These are phyloP conservation scores for Takakia lepidozioides DNA, from an alignment of 225 moss, liverwort and hornwort genomes.

Conservation along the genomic window DNA sequence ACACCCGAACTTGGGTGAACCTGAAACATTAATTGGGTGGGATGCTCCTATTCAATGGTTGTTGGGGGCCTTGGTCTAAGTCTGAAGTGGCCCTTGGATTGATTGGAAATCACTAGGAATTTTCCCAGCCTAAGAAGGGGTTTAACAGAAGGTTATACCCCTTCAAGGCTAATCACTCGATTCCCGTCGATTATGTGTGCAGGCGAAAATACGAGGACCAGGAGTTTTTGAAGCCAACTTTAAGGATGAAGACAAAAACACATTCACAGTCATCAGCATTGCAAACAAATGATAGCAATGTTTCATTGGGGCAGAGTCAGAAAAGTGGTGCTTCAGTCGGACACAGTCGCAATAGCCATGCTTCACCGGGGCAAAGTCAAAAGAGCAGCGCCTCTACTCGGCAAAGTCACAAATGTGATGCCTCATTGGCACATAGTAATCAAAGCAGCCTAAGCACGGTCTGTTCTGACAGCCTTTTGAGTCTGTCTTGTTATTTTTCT, in stretches of 20 bases:
- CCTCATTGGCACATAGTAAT: slow-evolving; percentile 20
- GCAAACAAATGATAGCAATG: slow-evolving; percentile 7
- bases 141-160: too few relatives aligned
- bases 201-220: slow-evolving; percentile 97
- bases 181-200: too few relatives aligned
- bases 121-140: too few relatives aligned
- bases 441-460: slow-evolving; percentile 41
- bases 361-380: slow-evolving; percentile 15
- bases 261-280: slow-evolving; percentile 14
- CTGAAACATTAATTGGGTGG: too few relatives aligned
- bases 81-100: too few relatives aligned
- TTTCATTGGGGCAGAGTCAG: slow-evolving; percentile 11
- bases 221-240: slow-evolving; percentile 74
- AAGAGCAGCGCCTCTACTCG: slow-evolving; percentile 21
- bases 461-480: too few relatives aligned
- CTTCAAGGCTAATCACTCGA: too few relatives aligned
- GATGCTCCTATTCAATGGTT: too few relatives aligned
- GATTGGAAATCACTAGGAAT: too few relatives aligned
- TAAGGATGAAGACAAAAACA: slow-evolving; percentile 41
- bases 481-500: too few relatives aligned
- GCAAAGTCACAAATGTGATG: slow-evolving; percentile 18
- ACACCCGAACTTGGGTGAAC: too few relatives aligned
- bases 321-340: slow-evolving; percentile 6
- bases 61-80: too few relatives aligned
- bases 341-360: slow-evolving; percentile 8